Evolutionary conservation across 306 rosid species (phyloP).

Genomic region (Castanospermum australe): DNA sequence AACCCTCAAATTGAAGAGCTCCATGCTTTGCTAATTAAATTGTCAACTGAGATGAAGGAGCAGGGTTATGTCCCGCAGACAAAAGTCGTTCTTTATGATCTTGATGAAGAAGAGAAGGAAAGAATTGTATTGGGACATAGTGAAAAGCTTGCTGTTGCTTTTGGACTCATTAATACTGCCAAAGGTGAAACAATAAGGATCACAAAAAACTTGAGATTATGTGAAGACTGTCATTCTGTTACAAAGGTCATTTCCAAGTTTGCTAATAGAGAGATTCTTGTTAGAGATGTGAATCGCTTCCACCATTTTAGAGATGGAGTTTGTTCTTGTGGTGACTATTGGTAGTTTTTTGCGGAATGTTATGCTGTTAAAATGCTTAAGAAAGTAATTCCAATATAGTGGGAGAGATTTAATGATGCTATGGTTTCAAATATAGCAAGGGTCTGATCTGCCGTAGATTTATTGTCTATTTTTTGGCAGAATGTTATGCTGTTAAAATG

Average conservation of each 20-base stretch:
- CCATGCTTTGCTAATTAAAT: conserved; percentile 59
- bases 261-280: conserved; percentile 77
- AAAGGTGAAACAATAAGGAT: conserved; percentile 75
- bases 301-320: conserved; percentile 79
- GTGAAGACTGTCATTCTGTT: conserved; percentile 92
- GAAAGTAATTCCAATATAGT: neutral
- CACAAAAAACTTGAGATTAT: conserved; percentile 83
- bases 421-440: neutral
- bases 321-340: conserved; percentile 93
- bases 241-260: conserved; percentile 82
- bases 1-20: conserved; percentile 69
- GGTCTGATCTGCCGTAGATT: neutral
- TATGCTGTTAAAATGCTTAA: conserved; percentile 7
- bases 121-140: conserved; percentile 78
- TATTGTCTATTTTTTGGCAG: neutral
- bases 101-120: conserved; percentile 87
- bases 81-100: conserved; percentile 66
- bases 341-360: conserved; percentile 50
- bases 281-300: conserved; percentile 90
- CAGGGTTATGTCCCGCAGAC: conserved; percentile 72
- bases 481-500: neutral
- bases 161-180: conserved; percentile 77
- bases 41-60: conserved; percentile 76
- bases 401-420: conserved; percentile 23
- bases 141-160: conserved; percentile 91